Percentiles rank a stretch among this genome's conserved stretches.
These are phyloP conservation scores for Sanguinoderma infundibulare DNA, from an alignment of 1,284 basidiomycete species.

Conservation along the genomic window DNA sequence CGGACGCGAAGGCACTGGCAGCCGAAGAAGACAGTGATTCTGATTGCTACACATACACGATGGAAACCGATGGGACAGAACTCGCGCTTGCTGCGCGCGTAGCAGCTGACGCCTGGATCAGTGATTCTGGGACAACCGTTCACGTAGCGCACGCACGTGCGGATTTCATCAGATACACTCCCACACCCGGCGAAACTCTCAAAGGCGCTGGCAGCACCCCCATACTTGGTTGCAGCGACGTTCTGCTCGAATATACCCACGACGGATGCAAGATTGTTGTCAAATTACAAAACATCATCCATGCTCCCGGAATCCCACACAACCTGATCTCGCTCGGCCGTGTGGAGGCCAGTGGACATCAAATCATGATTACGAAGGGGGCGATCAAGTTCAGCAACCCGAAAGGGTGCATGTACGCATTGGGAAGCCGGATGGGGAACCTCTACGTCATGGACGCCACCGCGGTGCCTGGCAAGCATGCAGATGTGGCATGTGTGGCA, in stretches of 20 bases:
- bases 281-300: slow-evolving; percentile 33
- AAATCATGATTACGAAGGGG: slow-evolving; percentile 14
- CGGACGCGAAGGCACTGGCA: slow-evolving; percentile 5
- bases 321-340: slow-evolving; percentile 41
- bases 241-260: slow-evolving; percentile 17
- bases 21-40: slow-evolving; percentile 3
- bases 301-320: slow-evolving; percentile 37
- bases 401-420: slow-evolving; percentile 6
- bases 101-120: slow-evolving; percentile 20
- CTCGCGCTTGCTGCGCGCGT: slow-evolving; percentile 3
- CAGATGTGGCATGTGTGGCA: slow-evolving; percentile 7
- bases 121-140: slow-evolving; percentile 16
- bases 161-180: slow-evolving; percentile 17
- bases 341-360: slow-evolving; percentile 17
- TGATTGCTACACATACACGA: neutral
- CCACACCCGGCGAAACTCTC: slow-evolving; percentile 15
- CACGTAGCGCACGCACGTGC: slow-evolving; percentile 21
- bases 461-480: neutral
- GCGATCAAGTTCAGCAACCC: slow-evolving; percentile 4
- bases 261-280: slow-evolving; percentile 11
- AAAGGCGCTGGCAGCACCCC: slow-evolving; percentile 23
- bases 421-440: slow-evolving; percentile 3
- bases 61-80: neutral
- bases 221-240: slow-evolving; percentile 23
- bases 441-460: slow-evolving; percentile 18